phyloP scores from a whole-genome alignment of 176 grass and related monocot species.

The Oropetium thomaeum region DNA sequence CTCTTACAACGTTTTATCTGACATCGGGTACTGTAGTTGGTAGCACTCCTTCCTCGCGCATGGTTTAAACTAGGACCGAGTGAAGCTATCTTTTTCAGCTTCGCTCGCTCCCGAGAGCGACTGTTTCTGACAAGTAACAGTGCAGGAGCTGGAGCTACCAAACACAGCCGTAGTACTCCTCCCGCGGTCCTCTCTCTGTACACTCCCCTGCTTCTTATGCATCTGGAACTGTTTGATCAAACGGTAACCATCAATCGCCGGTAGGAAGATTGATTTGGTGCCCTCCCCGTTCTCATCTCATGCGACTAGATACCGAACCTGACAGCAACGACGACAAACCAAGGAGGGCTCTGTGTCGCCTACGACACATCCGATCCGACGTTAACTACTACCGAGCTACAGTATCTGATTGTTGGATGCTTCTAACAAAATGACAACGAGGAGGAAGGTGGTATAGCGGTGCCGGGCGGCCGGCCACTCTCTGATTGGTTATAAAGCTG shows the following conservation, averaged over 20 bases:
- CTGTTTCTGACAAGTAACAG: too few species aligned
- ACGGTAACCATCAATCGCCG: not conserved
- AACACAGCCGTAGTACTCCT: too few species aligned
- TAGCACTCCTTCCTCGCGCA: too few species aligned
- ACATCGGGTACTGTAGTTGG: too few species aligned
- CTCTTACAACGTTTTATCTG: too few species aligned
- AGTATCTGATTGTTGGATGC: not conserved
- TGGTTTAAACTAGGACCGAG: too few species aligned
- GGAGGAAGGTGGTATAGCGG: not conserved
- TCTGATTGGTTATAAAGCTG: not conserved
- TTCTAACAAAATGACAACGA: not conserved
- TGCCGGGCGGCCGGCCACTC: not conserved
- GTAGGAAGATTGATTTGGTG: too few species aligned
- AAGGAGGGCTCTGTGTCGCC: not conserved
- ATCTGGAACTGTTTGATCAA: not conserved
- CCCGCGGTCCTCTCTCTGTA: not conserved
- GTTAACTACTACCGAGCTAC: not conserved
- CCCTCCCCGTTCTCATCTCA: not conserved
- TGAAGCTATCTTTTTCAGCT: too few species aligned
- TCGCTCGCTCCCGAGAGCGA: too few species aligned
- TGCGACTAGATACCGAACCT: not conserved
- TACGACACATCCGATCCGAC: not conserved
- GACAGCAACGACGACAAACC: not conserved
- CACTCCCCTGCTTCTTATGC: not conserved
- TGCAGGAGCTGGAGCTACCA: too few species aligned